Conservation (phyloP, 2,329 filamentous ascomycete genomes). For the Capronia americana region DNA sequence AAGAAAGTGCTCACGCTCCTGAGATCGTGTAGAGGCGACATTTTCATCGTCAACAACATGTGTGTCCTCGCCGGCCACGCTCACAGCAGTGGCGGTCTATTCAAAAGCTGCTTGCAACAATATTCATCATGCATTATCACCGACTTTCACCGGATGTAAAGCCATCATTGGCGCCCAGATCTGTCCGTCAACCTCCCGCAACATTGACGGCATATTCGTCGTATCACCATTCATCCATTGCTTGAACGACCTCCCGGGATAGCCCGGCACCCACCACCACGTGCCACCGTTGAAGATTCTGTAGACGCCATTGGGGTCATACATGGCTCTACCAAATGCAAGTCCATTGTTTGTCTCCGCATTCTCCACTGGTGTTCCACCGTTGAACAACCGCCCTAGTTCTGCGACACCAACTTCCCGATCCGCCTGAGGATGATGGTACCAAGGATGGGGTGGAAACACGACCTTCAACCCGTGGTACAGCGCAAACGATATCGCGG, state of each 20-base stretch:
- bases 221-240: slow-evolving; percentile 84
- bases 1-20: no score
- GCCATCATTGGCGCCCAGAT: slow-evolving; percentile 93
- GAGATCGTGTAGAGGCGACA: no score
- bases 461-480: slow-evolving; percentile 79
- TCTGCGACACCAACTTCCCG: slow-evolving; percentile 81
- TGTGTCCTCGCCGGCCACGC: background rate
- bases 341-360: slow-evolving; percentile 65
- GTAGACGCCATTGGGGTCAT: slow-evolving; percentile 61
- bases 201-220: slow-evolving; percentile 67
- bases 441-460: slow-evolving; percentile 61
- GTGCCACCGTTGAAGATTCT: slow-evolving; percentile 71
- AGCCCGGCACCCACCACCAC: slow-evolving; percentile 90
- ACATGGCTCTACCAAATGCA: slow-evolving; percentile 80
- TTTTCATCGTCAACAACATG: background rate
- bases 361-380: slow-evolving; percentile 54
- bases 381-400: slow-evolving; percentile 80
- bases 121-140: slow-evolving; percentile 52
- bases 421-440: slow-evolving; percentile 62
- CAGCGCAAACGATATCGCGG: slow-evolving; percentile 70
- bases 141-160: slow-evolving; percentile 83
- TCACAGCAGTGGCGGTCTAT: background rate
- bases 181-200: slow-evolving; percentile 68
- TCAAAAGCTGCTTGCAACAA: background rate
- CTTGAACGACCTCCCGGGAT: slow-evolving; percentile 79